phyloP scores from a whole-genome alignment of 148 eudicot genomes.

The Rhododendron williamsianum region DNA sequence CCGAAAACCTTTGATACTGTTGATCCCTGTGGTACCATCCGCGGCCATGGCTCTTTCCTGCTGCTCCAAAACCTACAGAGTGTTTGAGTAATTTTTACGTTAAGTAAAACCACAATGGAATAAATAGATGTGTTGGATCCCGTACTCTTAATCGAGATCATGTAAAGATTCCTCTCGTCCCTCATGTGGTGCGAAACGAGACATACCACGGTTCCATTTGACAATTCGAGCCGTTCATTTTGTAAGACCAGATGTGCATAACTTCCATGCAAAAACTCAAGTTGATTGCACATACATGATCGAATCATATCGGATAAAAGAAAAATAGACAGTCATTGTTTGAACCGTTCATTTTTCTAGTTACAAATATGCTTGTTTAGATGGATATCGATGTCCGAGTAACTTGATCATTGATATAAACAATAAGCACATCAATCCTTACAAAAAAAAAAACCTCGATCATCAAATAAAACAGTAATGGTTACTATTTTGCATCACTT shows the following conservation, averaged over 20 bases:
- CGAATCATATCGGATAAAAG: neutral
- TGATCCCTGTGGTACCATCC: slow-evolving; percentile 69
- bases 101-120: neutral
- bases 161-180: neutral
- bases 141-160: neutral
- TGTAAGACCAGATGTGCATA: neutral
- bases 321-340: neutral
- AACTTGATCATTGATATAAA: neutral
- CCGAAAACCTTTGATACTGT: slow-evolving; percentile 83
- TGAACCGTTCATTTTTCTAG: neutral
- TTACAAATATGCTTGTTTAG: neutral
- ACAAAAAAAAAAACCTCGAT: too few relatives aligned
- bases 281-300: neutral
- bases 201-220: neutral
- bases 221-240: neutral
- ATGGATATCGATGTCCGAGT: neutral
- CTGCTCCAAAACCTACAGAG: slow-evolving; percentile 47
- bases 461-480: neutral
- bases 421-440: neutral
- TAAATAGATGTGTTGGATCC: neutral
- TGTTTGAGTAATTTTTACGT: neutral
- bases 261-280: neutral
- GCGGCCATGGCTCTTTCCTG: slow-evolving; percentile 68
- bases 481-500: neutral
- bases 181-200: neutral